Evolutionary conservation across 768 basidiomycete species (phyloP), one percentile per base, ranked within the genome.

Genomic region (Dentipellis fragilis): DNA sequence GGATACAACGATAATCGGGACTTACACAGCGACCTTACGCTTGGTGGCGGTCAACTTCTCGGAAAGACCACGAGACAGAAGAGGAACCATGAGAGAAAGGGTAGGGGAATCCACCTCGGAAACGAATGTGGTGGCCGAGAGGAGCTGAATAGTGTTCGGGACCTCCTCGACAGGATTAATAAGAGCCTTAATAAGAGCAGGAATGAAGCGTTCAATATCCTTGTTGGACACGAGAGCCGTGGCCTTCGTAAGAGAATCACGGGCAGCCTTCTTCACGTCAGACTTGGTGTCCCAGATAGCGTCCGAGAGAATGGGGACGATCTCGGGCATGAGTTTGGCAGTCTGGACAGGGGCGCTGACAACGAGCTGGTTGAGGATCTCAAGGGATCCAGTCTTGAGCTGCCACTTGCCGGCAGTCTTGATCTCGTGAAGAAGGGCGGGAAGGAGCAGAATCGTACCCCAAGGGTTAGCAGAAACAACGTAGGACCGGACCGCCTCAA

Each of bases 101-200:
- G 94, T 96, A 55, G 93, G 81, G 51, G 93, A 93, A 66, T 96
- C 94, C 73, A 97, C 94, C 80, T 97, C 94, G 52, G 94, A 91
- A 90, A 97, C 94, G 85, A 96, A 97, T 72, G 94, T 97, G 73
- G 94, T 97, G 57, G 94, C 84, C 73, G 94, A 93, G 73, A 96
- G 92, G 75, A 95, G 88, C 60, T 80, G 80, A 66, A 97, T 90
- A 67, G 93, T 96, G 65, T 84, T 87, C 66, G 94, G 89, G 57
- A 97, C 94, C 84, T 99, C 96, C 78, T 99, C 95, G 62, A 96
- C 93, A 65, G 96, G 96, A 80, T 99, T 94, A 75, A 97, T 93
- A 68, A 98, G 79, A 70, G 92, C 87, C 72, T 95, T 93, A 73
- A 97, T 94, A 67, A 99, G 84, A 70, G 94, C 94, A 65, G 91